Evolutionary conservation across 345 rosid genomes (phyloP), one percentile per base, ranked within the genome.

Genomic region (Triadica sebifera): DNA sequence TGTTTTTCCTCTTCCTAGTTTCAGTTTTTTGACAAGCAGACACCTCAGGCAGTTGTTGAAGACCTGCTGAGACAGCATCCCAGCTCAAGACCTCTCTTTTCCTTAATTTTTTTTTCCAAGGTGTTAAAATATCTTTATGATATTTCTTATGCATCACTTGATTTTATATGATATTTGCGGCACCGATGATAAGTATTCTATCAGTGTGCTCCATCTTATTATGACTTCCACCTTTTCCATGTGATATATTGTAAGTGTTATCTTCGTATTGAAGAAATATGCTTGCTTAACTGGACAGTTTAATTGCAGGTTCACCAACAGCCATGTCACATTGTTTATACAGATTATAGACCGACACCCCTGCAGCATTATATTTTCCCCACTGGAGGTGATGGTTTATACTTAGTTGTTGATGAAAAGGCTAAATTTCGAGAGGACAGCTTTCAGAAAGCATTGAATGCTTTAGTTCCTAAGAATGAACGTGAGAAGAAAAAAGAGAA

Each of bases 261-360:
- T 37, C 3, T 50, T 51, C 6, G 34, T 60, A 19, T 25, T 60
- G 37, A 69, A 59, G 11, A 75, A 63, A 65, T 72, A 65, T 73
- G 15, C 65, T 57, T 80, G 61, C 74, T 79, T 56, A 65, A 68
- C 68, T 60, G 67, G 22, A 12, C 71, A 69, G 43, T 70, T 55
- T 47, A 63, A 53, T 61, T 86, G 60, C 88, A 95, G 99, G 98
- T 95, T 65, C 99, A 95, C 82, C 83, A 77, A 59, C 99, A 93
- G 74, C 99, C 99, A 16, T 95, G 99, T 79, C 97, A 93, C 84
- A 95, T 95, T 79, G 98, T 95, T 60, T 95, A 95, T 84, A 95
- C 99, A 7, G 99, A 95, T 83, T 95, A 95, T 86, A 91, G 98
- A 56, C 99, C 99, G 69, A 95, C 99, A 61, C 99, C 99, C 19